Evolutionary conservation across 148 eudicot species (phyloP).

Genomic region (Nyssa sinensis): DNA sequence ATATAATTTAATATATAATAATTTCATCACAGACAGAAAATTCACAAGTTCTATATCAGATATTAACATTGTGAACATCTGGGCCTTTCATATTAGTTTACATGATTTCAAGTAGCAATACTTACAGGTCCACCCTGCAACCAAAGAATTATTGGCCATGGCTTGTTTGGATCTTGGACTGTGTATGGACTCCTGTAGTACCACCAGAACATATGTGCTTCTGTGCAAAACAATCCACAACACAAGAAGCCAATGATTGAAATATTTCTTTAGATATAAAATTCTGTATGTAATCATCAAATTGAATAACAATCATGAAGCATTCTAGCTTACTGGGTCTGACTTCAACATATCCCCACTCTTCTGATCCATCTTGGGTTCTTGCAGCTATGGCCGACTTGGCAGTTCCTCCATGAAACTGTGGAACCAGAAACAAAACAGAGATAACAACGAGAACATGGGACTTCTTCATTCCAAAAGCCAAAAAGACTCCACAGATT

Average conservation of each 20-base stretch:
- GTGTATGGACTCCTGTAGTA: conserved; percentile 80
- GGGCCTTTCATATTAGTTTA: background rate
- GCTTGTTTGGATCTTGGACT: conserved; percentile 63
- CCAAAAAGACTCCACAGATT: background rate
- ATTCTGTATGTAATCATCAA: background rate
- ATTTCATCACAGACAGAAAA: too few species aligned
- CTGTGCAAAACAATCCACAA: conserved; percentile 31
- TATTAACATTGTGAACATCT: background rate
- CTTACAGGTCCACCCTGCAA: conserved; percentile 98
- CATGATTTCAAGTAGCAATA: background rate
- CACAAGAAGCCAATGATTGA: conserved; percentile 14
- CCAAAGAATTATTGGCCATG: conserved; percentile 92
- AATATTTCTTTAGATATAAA: background rate
- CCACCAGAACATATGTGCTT: conserved; percentile 98
- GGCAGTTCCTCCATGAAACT: conserved; percentile 28
- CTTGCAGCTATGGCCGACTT: conserved; percentile 10
- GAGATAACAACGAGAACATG: conserved; percentile 3
- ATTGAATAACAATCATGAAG: background rate
- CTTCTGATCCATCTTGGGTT: conserved; percentile 53
- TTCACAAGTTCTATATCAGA: too few species aligned
- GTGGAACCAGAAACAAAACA: conserved; percentile 15
- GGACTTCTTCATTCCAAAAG: conserved; percentile 17
- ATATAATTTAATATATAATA: too few species aligned
- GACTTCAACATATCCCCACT: conserved; percentile 82
- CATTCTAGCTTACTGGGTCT: conserved; percentile 55